Evolutionary conservation across 108 stramenopile genomes (phyloP), one percentile per base, ranked within the genome.

Genomic region (Conticribra weissflogii): DNA sequence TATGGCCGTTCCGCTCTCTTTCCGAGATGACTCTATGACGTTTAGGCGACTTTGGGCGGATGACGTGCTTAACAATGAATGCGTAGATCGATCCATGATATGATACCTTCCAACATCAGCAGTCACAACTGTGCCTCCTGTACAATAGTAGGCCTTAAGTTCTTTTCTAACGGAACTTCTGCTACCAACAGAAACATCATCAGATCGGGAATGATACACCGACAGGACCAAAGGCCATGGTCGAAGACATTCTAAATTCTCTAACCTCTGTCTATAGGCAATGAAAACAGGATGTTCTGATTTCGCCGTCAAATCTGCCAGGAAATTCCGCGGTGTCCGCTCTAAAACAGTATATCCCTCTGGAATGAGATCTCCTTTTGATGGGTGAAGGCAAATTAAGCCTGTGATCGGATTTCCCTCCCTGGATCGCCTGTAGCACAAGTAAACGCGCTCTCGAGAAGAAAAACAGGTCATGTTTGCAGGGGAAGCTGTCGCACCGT

Each of bases 331-430:
- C 12, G 91, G 91, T 14, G 87, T 85, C 45, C 86, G 60, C 63
- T 95, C 94, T 34, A 95, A 28, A 19, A 93, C 94, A 0, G 94
- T 93, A 71, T 83, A 95, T 4, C 94, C 94, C 58, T 86, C 81
- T 16, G 94, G 91, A 60, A 95, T 79, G 14, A 76, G 24, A 59
- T 95, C 94, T 41, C 81, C 62, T 8, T 75, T 67, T n/a, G 80
- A 54, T 12, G 94, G 91, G 50, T 58, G 59, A 24, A 95, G 76
- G 9, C 88, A 89, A 29, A 87, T 28, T 23, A 95, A 63, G 25
- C 87, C 89, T 16, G 94, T 95, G 3, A 95, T 59, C 17, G 94
- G 94, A 59, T 95, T 95, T 0, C 94, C 94, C 68, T 95, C 94
- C 23, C 94, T 74, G 0, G 94, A 95, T n/a, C 91, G 74, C 53